Percentiles rank a stretch among this genome's conserved stretches.
These are phyloP conservation scores for Corymbia maculata DNA, from an alignment of 345 rosid genomes.

Conservation along the genomic window DNA sequence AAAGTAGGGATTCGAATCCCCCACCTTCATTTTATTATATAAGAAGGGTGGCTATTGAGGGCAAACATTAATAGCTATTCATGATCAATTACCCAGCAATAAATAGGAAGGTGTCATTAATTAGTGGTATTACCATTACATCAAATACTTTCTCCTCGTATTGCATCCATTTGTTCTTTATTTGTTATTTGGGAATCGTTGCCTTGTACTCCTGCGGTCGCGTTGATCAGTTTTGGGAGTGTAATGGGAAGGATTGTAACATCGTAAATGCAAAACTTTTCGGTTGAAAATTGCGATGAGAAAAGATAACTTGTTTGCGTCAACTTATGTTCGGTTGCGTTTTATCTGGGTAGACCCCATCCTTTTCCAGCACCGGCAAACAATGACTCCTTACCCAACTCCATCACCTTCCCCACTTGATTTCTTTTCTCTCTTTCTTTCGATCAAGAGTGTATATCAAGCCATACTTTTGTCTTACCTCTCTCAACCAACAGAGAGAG, in stretches of 20 bases:
- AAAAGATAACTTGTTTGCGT: slow-evolving; percentile 13
- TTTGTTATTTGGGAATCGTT: too few species aligned
- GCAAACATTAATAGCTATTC: too few species aligned
- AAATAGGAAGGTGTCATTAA: background rate
- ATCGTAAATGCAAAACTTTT: too few species aligned
- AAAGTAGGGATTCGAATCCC: too few species aligned
- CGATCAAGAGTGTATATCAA: slow-evolving; percentile 27
- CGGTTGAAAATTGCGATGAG: background rate
- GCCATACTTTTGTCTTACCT: slow-evolving; percentile 5
- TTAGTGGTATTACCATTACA: background rate
- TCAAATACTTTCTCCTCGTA: too few species aligned
- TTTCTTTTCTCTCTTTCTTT: background rate
- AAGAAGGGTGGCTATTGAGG: too few species aligned
- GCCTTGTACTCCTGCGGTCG: too few species aligned
- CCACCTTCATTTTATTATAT: too few species aligned
- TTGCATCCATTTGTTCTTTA: too few species aligned
- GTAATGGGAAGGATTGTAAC: too few species aligned
- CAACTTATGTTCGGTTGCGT: slow-evolving; percentile 11
- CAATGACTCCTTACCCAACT: slow-evolving; percentile 33
- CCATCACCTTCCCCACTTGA: background rate
- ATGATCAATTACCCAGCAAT: too few species aligned
- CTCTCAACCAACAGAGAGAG: background rate
- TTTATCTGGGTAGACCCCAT: slow-evolving; percentile 8
- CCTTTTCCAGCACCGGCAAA: slow-evolving; percentile 25
- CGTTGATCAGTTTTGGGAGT: too few species aligned